Percentiles rank a stretch among this genome's conserved stretches.
Evolutionary conservation across 148 eudicot species (phyloP).

Genomic region (Fagopyrum esculentum): DNA sequence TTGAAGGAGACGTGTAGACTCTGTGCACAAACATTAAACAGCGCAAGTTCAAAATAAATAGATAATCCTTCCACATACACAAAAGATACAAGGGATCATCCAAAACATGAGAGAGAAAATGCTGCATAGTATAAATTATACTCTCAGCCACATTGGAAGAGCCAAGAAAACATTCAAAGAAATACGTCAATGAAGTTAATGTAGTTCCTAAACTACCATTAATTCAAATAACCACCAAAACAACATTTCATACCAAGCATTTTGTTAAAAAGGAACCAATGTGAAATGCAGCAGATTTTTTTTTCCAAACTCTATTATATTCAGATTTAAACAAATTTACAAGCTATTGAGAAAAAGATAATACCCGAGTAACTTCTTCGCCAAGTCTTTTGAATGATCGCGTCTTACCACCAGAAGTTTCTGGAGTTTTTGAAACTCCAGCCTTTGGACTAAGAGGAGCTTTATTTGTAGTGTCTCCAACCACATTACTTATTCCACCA

Average conservation of each 20-base stretch:
- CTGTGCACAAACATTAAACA: slow-evolving; percentile 33
- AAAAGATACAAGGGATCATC: not conserved
- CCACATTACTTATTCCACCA: slow-evolving; percentile 18
- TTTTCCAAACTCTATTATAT: not conserved
- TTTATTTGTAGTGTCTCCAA: not conserved
- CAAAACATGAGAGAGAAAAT: not conserved
- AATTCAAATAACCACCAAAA: not conserved
- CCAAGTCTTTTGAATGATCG: slow-evolving; percentile 45
- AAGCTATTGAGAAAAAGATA: not conserved
- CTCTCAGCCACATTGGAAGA: not conserved
- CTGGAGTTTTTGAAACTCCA: slow-evolving; percentile 14
- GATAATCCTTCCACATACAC: not conserved
- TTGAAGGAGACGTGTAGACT: slow-evolving; percentile 61
- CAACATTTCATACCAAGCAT: not conserved
- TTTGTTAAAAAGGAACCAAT: not conserved
- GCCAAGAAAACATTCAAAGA: not conserved
- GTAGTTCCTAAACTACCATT: not conserved
- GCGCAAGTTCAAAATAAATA: not conserved
- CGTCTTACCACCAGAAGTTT: slow-evolving; percentile 34
- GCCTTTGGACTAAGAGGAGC: not conserved
- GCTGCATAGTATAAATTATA: not conserved
- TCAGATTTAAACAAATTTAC: not conserved
- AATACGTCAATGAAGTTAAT: not conserved
- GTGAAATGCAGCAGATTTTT: not conserved
- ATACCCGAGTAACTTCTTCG: slow-evolving; percentile 66